Evolutionary conservation across 495 filamentous ascomycete genomes (phyloP).

Genomic region (Podospora comata): DNA sequence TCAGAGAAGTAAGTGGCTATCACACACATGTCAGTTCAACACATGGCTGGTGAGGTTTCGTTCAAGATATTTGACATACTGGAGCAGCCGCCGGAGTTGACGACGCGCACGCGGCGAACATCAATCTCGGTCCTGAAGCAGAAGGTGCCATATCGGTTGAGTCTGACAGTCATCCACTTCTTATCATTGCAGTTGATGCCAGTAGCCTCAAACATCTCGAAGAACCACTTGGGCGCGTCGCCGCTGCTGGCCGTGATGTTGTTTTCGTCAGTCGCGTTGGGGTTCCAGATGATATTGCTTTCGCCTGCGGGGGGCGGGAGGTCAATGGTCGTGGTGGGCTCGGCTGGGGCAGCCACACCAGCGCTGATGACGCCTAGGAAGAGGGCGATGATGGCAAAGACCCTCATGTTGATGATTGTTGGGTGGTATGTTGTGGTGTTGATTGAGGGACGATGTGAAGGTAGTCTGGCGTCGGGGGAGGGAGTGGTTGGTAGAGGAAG

Average conservation of each 20-base stretch:
- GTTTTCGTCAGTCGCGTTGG: background rate
- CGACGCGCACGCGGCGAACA: background rate
- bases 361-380: background rate
- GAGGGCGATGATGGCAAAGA: background rate
- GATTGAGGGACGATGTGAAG: background rate
- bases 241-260: background rate
- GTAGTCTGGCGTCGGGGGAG: background rate
- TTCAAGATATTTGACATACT: background rate
- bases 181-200: background rate
- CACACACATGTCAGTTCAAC: background rate
- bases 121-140: background rate
- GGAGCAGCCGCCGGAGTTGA: background rate
- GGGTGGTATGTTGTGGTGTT: background rate
- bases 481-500: background rate
- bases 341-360: background rate
- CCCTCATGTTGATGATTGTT: background rate
- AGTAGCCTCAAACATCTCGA: background rate
- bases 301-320: background rate
- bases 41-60: too few species aligned
- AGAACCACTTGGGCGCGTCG: background rate
- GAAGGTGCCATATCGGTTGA: background rate
- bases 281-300: background rate
- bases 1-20: background rate
- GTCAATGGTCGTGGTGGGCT: background rate
- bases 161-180: background rate